Conservation (phyloP, 345 rosid genomes). For the Ceriops zippeliana region DNA sequence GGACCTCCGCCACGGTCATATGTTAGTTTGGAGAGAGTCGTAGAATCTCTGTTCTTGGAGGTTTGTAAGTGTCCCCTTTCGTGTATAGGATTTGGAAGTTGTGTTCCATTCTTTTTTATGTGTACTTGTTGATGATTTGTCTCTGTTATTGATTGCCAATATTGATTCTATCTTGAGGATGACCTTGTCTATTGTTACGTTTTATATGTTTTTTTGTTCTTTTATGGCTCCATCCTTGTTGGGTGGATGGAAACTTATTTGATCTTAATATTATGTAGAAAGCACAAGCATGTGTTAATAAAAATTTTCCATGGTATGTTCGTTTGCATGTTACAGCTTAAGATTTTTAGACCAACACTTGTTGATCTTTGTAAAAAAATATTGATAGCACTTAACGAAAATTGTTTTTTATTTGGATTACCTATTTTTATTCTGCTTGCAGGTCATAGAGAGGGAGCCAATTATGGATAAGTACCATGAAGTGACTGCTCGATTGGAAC, state of each 20-base stretch:
- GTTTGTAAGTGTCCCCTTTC: slow-evolving; percentile 19
- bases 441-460: slow-evolving; percentile 85
- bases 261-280: not conserved
- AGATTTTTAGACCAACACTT: too few relatives aligned
- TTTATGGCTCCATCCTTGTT: slow-evolving; percentile 2
- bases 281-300: not conserved
- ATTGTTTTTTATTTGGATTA: slow-evolving; percentile 1
- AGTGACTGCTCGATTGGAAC: slow-evolving; percentile 62
- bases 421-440: slow-evolving; percentile 21
- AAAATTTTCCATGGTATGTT: not conserved
- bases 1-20: not conserved
- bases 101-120: slow-evolving; percentile 5
- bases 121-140: slow-evolving; percentile 10
- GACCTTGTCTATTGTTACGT: slow-evolving; percentile 22
- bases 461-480: slow-evolving; percentile 61
- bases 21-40: not conserved
- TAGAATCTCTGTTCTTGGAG: slow-evolving; percentile 3
- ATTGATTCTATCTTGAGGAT: slow-evolving; percentile 1
- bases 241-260: slow-evolving; percentile 5
- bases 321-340: too few relatives aligned
- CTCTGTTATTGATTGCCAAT: slow-evolving; percentile 1
- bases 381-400: not conserved
- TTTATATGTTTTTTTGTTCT: slow-evolving; percentile 4
- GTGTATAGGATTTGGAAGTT: slow-evolving; percentile 17
- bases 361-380: too few relatives aligned